Evolutionary conservation across 352 stramenopile genomes (phyloP), one percentile per base, ranked within the genome.

Genomic region (Globisporangium emineosum): DNA sequence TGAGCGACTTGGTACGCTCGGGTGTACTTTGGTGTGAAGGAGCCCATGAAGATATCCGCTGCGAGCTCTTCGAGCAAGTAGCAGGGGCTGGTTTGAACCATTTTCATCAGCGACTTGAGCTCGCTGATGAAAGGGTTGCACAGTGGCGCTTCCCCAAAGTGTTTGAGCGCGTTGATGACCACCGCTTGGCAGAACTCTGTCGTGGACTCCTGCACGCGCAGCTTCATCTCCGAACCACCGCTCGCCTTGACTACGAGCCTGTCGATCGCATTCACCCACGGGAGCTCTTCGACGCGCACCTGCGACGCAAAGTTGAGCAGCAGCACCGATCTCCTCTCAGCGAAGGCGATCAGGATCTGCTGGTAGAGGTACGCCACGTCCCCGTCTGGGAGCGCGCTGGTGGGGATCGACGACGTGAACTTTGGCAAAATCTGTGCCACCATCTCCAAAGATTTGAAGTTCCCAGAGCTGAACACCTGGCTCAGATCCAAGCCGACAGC

Each of bases 41-140:
- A 32, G 19, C 67, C 67, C 55, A 67, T 60, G 52, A 70, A 73
- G 56, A 70, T 73, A 40, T 70, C 67, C 1, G 58, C 63, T 3
- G 63, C 64, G n/a, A 73, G 29, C 37, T 62, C 58, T 67, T 70
- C 54, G 45, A 70, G 29, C 17, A 70, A 27, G 1, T 17, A 29
- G 40, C 67, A 73, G 12, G 37, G 37, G 5, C 17, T 2, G 6
- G 60, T 4, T 13, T 54, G 45, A 7, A 59, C 53, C 1, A 33
- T 27, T n/a, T 35, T 7, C 15, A 70, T 52, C 7, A 70, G 53
- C 27, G 40, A 30, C 2, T 50, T 29, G 0, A 58, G 55, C 47
- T 73, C 67, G 0, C 45, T 37, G 25, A 65, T 49, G 54, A 73
- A 73, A 59, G 55, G 23, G 21, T 70, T 60, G 32, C 60, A 35